These are phyloP conservation scores for Eimeria sp. DNA, from an alignment of 169 alveolate species.

Conservation along the genomic window DNA sequence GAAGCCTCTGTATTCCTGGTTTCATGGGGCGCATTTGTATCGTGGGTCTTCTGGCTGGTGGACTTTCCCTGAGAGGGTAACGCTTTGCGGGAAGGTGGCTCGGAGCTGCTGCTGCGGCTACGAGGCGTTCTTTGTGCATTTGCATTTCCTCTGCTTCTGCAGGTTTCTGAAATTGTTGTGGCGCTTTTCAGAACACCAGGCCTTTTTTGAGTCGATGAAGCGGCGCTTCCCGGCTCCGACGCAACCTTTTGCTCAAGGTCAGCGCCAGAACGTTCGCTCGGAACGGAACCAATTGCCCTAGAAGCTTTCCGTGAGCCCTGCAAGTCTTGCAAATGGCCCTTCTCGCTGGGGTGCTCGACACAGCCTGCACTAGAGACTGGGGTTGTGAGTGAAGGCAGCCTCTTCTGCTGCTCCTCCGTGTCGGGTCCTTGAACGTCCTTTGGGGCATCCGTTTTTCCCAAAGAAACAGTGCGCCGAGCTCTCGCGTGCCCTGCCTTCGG, in stretches of 20 bases:
- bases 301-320: not conserved
- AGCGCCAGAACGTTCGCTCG: not conserved
- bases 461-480: constrained; percentile 63
- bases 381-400: constrained; percentile 6
- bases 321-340: not conserved
- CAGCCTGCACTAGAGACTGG: not conserved
- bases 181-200: not conserved
- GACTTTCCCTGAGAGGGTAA: not conserved
- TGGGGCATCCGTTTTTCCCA: constrained; percentile 28
- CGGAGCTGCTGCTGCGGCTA: constrained; percentile 75
- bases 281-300: not conserved
- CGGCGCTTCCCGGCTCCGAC: not conserved
- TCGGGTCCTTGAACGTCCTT: not conserved
- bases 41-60: constrained; percentile 1
- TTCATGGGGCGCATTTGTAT: not conserved
- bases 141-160: constrained; percentile 35
- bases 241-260: not conserved
- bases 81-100: constrained; percentile 38
- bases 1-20: constrained; percentile 2
- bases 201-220: not conserved
- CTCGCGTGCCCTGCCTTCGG: constrained; percentile 12
- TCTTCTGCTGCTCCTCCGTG: not conserved
- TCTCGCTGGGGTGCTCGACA: not conserved
- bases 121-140: constrained; percentile 20
- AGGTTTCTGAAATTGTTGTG: not conserved